phyloP scores from a whole-genome alignment of 371 early-diverging fungal species.

The Apophysomyces trapeziformis region DNA sequence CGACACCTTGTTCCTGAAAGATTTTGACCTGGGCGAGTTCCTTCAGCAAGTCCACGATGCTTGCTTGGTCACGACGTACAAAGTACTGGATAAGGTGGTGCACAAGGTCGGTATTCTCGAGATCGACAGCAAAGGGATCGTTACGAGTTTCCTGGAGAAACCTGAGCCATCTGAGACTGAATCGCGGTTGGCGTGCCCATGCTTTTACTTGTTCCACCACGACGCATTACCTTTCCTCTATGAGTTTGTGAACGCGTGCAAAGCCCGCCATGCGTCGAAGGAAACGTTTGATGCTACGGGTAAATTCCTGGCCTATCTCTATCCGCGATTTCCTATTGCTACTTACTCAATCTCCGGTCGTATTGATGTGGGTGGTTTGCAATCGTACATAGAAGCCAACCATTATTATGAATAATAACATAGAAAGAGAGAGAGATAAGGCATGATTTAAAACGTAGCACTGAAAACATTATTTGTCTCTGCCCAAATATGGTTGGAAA shows the following conservation, averaged over 20 bases:
- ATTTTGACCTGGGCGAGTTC: constrained; percentile 44
- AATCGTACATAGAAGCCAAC: constrained; percentile 57
- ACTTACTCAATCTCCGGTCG: constrained; percentile 58
- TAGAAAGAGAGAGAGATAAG: neutral
- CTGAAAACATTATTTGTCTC: neutral
- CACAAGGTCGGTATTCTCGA: constrained; percentile 65
- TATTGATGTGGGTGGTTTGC: constrained; percentile 67
- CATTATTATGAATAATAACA: constrained; percentile 38
- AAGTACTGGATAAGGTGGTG: constrained; percentile 45
- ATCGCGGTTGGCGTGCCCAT: constrained; percentile 63
- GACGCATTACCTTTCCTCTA: constrained; percentile 36
- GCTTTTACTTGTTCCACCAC: constrained; percentile 58
- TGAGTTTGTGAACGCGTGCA: constrained; percentile 47
- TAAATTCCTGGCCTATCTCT: constrained; percentile 56
- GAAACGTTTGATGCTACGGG: constrained; percentile 68
- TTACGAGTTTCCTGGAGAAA: constrained; percentile 62
- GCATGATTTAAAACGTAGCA: neutral
- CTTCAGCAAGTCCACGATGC: constrained; percentile 15
- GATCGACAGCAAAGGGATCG: constrained; percentile 28
- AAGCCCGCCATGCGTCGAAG: constrained; percentile 30
- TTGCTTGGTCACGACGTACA: constrained; percentile 53
- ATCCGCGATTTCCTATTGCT: constrained; percentile 42
- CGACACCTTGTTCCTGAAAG: constrained; percentile 60
- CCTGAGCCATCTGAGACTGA: constrained; percentile 50
- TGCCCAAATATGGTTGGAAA: constrained; percentile 9